Base-by-base conservation (phyloP, 2,329 filamentous ascomycete genomes). In the Juglanconis sp. region DNA sequence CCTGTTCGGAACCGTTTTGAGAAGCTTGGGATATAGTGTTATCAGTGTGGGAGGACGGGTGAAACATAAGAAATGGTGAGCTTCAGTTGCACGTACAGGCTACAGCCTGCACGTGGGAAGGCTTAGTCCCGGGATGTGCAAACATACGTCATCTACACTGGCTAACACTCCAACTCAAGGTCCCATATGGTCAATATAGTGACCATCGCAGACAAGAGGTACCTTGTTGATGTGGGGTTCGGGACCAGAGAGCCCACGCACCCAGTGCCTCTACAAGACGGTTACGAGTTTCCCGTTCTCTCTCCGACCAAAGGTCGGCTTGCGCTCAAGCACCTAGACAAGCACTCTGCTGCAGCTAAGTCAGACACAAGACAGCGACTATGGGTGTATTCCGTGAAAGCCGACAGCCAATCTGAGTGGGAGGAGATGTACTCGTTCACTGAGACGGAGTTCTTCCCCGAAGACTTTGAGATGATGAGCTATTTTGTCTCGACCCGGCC, bases 121-220 rank as follows among this genome's bases (percentile, higher is more conserved):
- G 24, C 24, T 24, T 24, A 2, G 24, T 24, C 24, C 24, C 24
- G 24, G 24, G 24, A 24, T 24, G 24, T 24, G 24, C 24, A 24
- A 24, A 24, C 24, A 24, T 24, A 1, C 24, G 24, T 24, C 24
- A 24, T 24, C 24, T 24, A 24, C 24, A 24, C 24, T 24, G 24
- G 24, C 24, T 24, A 24, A 24, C 24, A 24, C 24, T 24, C 24
- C 24, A 9, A 10, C 54, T 63, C 71, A 35, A 79, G 84, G 82
- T 73, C 74, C 13, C 86, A 88, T 69, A 83, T 87, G 76, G 74
- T 86, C 57, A 82, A 85, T 66, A 78, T 88, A 57, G 79, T 87
- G 51, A 81, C 75, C 32, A 76, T 90, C 30, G 71, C 75, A 9
- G 70, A 72, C 31, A 73, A 75, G 48, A 71, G 73, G 47, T 82